Percentiles rank a stretch among this genome's conserved stretches.
These are phyloP conservation scores for Cercophora scortea DNA, from an alignment of 495 filamentous ascomycete species.

Conservation along the genomic window DNA sequence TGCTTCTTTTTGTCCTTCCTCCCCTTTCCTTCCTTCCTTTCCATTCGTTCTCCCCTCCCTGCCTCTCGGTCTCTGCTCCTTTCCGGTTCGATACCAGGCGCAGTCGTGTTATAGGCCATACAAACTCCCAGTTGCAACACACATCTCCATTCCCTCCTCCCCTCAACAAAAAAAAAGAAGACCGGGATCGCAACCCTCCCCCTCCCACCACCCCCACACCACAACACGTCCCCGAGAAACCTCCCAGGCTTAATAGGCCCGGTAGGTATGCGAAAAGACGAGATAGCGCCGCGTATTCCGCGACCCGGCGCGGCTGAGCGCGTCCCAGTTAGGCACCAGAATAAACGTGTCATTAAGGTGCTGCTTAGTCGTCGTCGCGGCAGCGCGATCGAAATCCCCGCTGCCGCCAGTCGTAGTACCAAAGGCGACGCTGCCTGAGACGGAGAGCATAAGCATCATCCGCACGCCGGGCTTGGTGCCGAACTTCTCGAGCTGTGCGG, in stretches of 20 bases:
- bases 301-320: constrained; percentile 27
- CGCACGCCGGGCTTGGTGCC: constrained; percentile 35
- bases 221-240: neutral
- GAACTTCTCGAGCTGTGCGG: constrained; percentile 8
- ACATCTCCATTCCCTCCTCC: too few species aligned
- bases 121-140: too few species aligned
- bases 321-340: constrained; percentile 65
- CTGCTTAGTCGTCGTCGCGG: constrained; percentile 42
- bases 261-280: constrained; percentile 68
- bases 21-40: too few species aligned
- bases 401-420: too few species aligned
- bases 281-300: constrained; percentile 49
- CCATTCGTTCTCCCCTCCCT: too few species aligned
- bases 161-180: neutral
- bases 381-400: too few species aligned
- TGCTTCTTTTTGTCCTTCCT: too few species aligned
- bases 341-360: constrained; percentile 71
- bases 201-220: neutral
- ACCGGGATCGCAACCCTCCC: neutral
- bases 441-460: constrained; percentile 61
- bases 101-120: too few species aligned
- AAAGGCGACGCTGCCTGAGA: constrained; percentile 52
- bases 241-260: constrained; percentile 23
- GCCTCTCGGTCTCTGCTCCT: too few species aligned
- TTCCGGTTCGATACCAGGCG: too few species aligned